Conservation (phyloP, 2,329 filamentous ascomycete species). For the Epicoccum sorghinum region DNA sequence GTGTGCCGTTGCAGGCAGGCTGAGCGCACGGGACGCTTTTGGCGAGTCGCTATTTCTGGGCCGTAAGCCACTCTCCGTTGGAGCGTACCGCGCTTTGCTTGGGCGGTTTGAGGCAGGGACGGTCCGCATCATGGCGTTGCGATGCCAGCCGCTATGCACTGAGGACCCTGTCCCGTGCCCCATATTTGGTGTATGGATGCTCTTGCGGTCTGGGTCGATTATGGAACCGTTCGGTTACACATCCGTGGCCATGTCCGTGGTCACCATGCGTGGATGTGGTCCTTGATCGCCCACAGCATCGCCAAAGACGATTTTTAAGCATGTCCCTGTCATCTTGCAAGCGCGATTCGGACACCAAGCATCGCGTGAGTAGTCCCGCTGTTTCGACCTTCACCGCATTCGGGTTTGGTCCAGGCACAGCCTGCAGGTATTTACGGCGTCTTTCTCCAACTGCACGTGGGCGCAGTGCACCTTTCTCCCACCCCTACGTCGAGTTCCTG, state of each 20-base stretch:
- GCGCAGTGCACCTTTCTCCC: conserved; percentile 37
- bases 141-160: conserved; percentile 22
- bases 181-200: conserved; percentile 41
- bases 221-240: conserved; percentile 46
- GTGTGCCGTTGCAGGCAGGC: conserved; percentile 38
- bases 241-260: conserved; percentile 43
- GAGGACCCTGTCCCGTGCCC: conserved; percentile 25
- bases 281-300: conserved; percentile 32
- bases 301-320: conserved; percentile 33
- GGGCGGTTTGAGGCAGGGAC: conserved; percentile 42
- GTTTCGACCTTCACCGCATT: conserved; percentile 27
- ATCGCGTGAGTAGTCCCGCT: conserved; percentile 24
- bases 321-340: conserved; percentile 32
- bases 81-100: conserved; percentile 31
- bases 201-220: conserved; percentile 35
- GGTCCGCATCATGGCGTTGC: conserved; percentile 46
- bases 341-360: conserved; percentile 37
- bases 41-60: conserved; percentile 40
- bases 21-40: conserved; percentile 33
- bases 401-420: conserved; percentile 45
- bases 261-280: conserved; percentile 37
- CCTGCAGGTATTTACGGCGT: conserved; percentile 48
- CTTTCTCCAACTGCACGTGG: conserved; percentile 34
- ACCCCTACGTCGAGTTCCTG: conserved; percentile 39
- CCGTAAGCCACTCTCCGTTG: conserved; percentile 40